Base-by-base conservation (phyloP, 768 basidiomycete genomes). In the Amanita brunnescens region DNA sequence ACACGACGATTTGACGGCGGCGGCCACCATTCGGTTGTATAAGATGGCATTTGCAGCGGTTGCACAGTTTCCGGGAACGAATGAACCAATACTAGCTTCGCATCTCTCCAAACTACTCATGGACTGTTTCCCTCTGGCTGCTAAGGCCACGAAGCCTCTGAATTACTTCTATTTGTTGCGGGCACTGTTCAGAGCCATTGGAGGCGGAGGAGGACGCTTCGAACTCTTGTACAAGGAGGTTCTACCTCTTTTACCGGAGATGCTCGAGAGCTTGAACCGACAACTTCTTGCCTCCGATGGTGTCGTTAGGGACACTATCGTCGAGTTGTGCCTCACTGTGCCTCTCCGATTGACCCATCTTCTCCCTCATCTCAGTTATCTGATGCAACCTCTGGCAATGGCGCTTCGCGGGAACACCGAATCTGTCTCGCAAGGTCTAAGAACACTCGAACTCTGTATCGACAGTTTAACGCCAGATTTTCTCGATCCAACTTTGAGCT, bases 401-500 rank as follows among this genome's bases (percentile, higher is more conserved):
- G 93, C 96, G 6, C 71, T 99, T 47, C 81, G 85, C 46, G 93
- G 93, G 33, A 81, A 79, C 34, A 79, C 85, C 5, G 96, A 99
- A 49, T 80, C 96, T 41, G 87, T 97, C 49, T 85, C 91, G 20
- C 96, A 99, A 70, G 96, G 96, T 40, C 72, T 99, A 21, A 81
- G 96, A 5, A 99, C 96, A 0, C 79, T 99, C 53, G 96, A 99
- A 66, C 76, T 99, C n/a, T 98, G 95, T 69, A 95, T 98, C 61
- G 96, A 99, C 71, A 99, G 98, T 63, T 78, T 99, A 23, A 96
- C 92, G 0, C 91, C 92, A 2, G 96, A 98, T 67, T 98, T 98
- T 72, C 77, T 99, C 24, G 95, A 98, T 60, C 96, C 96, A 2
- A 94, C 92, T 2, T 80, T 98, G 56, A 90, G 83, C 55, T 91